Conservation (phyloP, 768 basidiomycete genomes). For the Kwoniella bestiolae region DNA sequence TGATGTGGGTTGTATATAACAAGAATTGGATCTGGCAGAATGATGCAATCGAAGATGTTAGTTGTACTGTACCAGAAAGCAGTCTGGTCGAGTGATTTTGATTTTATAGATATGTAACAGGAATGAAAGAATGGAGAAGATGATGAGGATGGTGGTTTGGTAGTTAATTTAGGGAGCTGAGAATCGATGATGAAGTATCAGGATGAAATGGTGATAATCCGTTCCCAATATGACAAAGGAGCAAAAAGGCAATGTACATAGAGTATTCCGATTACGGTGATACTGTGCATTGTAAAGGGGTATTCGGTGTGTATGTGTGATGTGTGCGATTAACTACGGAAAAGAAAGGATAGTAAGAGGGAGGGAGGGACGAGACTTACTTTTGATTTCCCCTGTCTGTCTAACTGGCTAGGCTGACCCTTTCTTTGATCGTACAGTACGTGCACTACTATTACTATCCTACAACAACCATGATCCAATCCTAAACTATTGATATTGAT, state of each 20-base stretch:
- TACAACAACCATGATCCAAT: no score
- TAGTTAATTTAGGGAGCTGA: not conserved
- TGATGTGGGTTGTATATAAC: not conserved
- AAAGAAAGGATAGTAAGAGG: not conserved
- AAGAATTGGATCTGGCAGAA: not conserved
- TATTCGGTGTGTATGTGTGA: not conserved
- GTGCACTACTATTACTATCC: no score
- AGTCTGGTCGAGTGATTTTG: not conserved
- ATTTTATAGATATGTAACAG: not conserved
- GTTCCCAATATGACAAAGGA: conserved; percentile 13
- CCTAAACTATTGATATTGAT: no score
- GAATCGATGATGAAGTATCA: not conserved
- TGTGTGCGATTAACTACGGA: not conserved
- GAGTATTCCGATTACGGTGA: not conserved
- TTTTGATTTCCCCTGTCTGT: not conserved
- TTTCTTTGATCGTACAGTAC: no score
- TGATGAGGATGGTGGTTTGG: not conserved
- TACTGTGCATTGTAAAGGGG: conserved; percentile 4
- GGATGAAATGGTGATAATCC: not conserved
- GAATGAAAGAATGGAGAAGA: not conserved
- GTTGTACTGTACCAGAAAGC: no score
- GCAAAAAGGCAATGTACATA: not conserved
- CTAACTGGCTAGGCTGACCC: no score
- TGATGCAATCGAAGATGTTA: no score
- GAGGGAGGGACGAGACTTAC: not conserved